These are phyloP conservation scores for Heliamphora ciliata DNA, from an alignment of 179 eudicot species.

Conservation along the genomic window DNA sequence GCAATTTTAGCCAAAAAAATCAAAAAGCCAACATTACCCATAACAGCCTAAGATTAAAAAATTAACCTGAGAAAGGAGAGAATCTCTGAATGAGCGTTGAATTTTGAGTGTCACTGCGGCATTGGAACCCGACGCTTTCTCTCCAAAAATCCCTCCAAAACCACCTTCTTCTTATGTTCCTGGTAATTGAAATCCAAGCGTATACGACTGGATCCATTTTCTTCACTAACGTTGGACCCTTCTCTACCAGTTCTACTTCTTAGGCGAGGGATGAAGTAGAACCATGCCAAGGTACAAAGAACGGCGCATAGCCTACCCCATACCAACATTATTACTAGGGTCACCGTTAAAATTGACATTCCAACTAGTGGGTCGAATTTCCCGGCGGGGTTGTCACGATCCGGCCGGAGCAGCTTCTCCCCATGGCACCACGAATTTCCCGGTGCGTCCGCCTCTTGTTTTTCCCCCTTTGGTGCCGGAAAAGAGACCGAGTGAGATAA, in stretches of 20 bases:
- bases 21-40: no score
- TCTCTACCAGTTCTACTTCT: background rate
- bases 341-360: constrained; percentile 24
- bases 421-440: background rate
- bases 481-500: background rate
- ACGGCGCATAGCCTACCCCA: constrained; percentile 42
- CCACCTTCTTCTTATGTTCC: constrained; percentile 29
- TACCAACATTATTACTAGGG: constrained; percentile 29
- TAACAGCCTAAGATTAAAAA: background rate
- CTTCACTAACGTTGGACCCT: background rate
- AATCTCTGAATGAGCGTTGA: background rate
- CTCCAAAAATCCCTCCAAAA: constrained; percentile 30
- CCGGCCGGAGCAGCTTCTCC: background rate
- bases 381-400: background rate
- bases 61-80: no score
- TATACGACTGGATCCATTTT: background rate
- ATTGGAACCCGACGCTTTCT: constrained; percentile 14
- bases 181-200: constrained; percentile 14
- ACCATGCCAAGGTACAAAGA: constrained; percentile 34
- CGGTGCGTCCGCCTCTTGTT: background rate
- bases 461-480: background rate
- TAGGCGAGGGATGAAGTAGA: constrained; percentile 24
- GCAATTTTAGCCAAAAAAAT: no score
- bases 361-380: constrained; percentile 26
- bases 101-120: no score